Evolutionary conservation across 2,329 filamentous ascomycete species (phyloP).

Genomic region (Paraphoma sp.): DNA sequence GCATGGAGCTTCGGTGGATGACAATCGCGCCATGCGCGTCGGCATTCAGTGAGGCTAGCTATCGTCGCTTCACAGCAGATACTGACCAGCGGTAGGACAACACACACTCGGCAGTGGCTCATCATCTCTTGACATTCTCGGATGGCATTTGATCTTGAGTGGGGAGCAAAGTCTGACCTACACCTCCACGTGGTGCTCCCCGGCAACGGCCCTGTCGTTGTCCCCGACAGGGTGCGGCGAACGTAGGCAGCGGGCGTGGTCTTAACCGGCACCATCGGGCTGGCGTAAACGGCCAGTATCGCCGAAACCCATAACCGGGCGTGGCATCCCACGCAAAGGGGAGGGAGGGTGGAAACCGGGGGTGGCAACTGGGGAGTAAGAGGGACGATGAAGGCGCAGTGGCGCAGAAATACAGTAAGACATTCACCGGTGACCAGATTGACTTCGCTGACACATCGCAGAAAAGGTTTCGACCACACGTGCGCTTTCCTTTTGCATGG

Average conservation of each 20-base stretch:
- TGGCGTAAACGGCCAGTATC: background rate
- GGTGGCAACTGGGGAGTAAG: too few relatives aligned
- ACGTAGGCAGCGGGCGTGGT: background rate
- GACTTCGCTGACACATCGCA: background rate
- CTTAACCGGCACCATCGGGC: background rate
- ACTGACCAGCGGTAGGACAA: too few relatives aligned
- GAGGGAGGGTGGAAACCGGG: too few relatives aligned
- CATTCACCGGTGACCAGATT: background rate
- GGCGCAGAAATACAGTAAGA: background rate
- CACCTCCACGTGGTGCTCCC: constrained; percentile 2
- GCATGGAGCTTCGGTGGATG: too few relatives aligned
- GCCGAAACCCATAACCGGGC: background rate
- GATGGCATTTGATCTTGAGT: background rate
- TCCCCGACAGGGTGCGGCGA: background rate
- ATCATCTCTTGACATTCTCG: too few relatives aligned
- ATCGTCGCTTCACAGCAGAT: too few relatives aligned
- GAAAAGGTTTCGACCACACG: background rate
- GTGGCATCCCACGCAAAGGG: background rate
- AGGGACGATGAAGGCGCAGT: background rate
- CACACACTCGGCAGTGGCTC: too few relatives aligned
- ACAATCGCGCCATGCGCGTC: too few relatives aligned
- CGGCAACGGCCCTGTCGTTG: background rate
- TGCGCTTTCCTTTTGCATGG: background rate
- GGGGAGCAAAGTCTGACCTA: background rate
- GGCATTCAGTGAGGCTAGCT: too few relatives aligned